These are phyloP conservation scores for Mantamonas sphyraenae DNA, from an alignment of 78 protist species.

Conservation along the genomic window DNA sequence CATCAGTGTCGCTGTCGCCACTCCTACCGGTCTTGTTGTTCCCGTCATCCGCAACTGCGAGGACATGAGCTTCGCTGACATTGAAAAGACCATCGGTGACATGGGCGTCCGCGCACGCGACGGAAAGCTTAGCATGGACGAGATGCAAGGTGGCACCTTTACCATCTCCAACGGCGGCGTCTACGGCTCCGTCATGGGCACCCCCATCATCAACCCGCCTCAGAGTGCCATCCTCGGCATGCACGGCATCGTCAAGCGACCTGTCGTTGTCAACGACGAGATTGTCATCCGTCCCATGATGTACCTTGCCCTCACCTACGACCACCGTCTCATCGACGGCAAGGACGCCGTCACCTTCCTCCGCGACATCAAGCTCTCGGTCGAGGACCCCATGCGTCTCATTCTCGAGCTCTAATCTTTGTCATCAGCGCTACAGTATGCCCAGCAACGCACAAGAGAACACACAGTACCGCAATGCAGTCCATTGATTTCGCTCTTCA, in stretches of 20 bases:
- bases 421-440: too few relatives aligned
- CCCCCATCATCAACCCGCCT: conserved; percentile 95
- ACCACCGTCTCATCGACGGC: conserved; percentile 96
- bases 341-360: conserved; percentile 87
- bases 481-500: too few relatives aligned
- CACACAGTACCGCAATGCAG: too few relatives aligned
- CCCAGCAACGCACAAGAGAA: too few relatives aligned
- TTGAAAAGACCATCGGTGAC: conserved; percentile 70
- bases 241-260: conserved; percentile 77
- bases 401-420: conserved; percentile 61
- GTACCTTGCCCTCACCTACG: conserved; percentile 94
- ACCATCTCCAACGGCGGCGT: conserved; percentile 97
- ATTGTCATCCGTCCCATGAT: conserved; percentile 85
- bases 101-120: conserved; percentile 68
- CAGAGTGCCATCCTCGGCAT: conserved; percentile 91
- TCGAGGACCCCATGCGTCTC: conserved; percentile 72
- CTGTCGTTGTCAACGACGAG: conserved; percentile 73
- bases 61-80: conserved; percentile 65
- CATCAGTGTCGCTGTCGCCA: conserved; percentile 89
- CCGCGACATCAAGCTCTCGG: conserved; percentile 53
- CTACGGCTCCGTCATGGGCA: conserved; percentile 88
- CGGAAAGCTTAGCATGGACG: conserved; percentile 77
- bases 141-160: conserved; percentile 97
- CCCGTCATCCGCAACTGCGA: conserved; percentile 85
- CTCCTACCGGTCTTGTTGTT: conserved; percentile 87